A percentile compares a stretch with the other conserved stretches of the same genome.
These are phyloP conservation scores for Niebla homalea DNA, from an alignment of 495 filamentous ascomycete genomes.

Conservation along the genomic window DNA sequence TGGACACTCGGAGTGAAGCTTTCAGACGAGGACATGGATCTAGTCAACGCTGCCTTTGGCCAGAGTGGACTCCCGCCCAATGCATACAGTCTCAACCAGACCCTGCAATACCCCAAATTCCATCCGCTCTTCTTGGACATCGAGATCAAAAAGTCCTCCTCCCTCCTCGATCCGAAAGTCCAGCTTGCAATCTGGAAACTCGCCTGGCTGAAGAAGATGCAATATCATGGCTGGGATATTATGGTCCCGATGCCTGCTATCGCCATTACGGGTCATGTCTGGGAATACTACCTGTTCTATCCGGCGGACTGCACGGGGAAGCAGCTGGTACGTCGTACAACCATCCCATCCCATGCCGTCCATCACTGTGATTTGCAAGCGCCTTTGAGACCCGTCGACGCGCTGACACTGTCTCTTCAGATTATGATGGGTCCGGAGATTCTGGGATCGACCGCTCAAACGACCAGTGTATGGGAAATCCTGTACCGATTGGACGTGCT, in stretches of 20 bases:
- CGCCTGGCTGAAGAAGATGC: neutral
- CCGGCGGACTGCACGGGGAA: neutral
- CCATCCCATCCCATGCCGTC: too few relatives aligned
- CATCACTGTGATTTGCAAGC: too few relatives aligned
- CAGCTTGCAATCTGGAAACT: slow-evolving; percentile 4
- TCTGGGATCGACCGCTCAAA: slow-evolving; percentile 1
- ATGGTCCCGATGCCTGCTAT: neutral
- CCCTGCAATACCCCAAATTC: neutral
- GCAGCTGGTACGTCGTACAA: neutral
- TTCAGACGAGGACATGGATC: neutral
- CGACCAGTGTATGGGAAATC: neutral
- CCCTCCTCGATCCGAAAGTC: neutral
- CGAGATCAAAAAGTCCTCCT: slow-evolving; percentile 1
- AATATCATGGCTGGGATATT: slow-evolving; percentile 1
- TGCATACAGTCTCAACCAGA: neutral
- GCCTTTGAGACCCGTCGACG: too few relatives aligned
- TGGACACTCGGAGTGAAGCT: neutral
- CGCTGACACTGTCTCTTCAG: neutral
- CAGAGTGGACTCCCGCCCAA: neutral
- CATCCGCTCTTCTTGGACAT: slow-evolving; percentile 2
- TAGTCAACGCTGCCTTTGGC: neutral
- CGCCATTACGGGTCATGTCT: neutral
- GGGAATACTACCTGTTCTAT: neutral
- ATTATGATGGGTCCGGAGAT: neutral
- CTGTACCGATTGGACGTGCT: neutral